Evolutionary conservation across 78 protist genomes (phyloP), one percentile per base, ranked within the genome.

Genomic region (Cavenderia fasciculata): DNA sequence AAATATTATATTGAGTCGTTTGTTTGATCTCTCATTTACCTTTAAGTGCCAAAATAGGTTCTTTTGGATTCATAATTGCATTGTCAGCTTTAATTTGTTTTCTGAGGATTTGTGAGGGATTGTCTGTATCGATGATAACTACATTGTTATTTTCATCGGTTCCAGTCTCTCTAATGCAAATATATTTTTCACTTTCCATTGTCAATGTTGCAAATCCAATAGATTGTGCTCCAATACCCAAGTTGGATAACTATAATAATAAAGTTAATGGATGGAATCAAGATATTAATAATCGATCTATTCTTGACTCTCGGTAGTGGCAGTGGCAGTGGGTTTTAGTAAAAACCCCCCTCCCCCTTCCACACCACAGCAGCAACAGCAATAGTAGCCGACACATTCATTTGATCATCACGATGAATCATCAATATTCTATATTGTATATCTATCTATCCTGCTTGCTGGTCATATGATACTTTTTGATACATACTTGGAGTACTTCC

Each of bases 51-150:
- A 99, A 79, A 46, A 99, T 92, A 73, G 95, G 92, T 52, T 92
- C 65, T 31, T 72, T 77, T 31, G 99, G 99, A 91, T 98, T 92
- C 99, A 98, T 97, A 59, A 98, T 96, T 46, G 99, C 99, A 2
- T 96, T 72, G 41, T 98, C 99, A 1, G 99, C 97, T 12, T 62
- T 68, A 66, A 96, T 97, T 72, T 97, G 97, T 25, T 95, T 91
- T 62, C 95, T 87, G 29, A 59, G 68, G n/a, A 86, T 75, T 65
- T 65, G 92, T 33, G 44, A 47, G 19, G 98, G 98, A 52, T 75
- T 87, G 16, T 92, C 76, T 74, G 95, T 85, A 69, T 96, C 96
- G 69, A 98, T 79, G 44, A 98, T 97, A n/a, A 85, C 96, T 3
- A 98, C 95, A 69, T 86, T 61, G 36, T 66, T 63, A 51, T 63